Conservation (phyloP, 352 stramenopile species). For the Globisporangium carolinianum region DNA sequence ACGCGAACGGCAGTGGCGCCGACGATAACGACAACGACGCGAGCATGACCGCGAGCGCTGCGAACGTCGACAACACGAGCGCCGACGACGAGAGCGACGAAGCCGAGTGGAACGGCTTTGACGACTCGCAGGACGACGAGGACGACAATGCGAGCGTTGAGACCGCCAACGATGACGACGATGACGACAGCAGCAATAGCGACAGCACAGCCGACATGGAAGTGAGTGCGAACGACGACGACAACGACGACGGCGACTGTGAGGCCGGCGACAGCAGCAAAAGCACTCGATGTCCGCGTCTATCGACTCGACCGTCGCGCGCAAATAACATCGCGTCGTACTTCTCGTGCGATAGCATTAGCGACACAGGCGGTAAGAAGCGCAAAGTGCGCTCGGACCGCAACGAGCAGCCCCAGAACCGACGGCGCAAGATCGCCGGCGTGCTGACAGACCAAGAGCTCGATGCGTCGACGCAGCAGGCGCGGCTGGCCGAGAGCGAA, state of each 20-base stretch:
- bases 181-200: not conserved
- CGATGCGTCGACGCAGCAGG: conserved; percentile 48
- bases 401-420: conserved; percentile 26
- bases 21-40: too few species aligned
- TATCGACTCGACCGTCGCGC: not conserved
- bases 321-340: conserved; percentile 2
- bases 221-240: not conserved
- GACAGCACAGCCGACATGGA: not conserved
- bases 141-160: conserved; percentile 13
- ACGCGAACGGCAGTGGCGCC: too few species aligned
- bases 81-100: conserved; percentile 12
- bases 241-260: conserved; percentile 6
- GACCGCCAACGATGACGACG: conserved; percentile 10
- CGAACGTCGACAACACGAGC: conserved; percentile 4
- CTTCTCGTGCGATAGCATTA: conserved; percentile 1
- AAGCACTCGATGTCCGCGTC: not conserved
- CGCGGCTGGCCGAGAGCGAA: conserved; percentile 54
- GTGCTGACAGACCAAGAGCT: conserved; percentile 67
- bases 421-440: conserved; percentile 54
- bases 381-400: conserved; percentile 17
- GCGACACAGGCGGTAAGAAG: conserved; percentile 8
- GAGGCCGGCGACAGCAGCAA: conserved; percentile 1
- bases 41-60: too few species aligned
- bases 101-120: conserved; percentile 20
- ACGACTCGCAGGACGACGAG: conserved; percentile 14